phyloP scores from a whole-genome alignment of 257 asterid species.

The Coffea eugenioides region DNA sequence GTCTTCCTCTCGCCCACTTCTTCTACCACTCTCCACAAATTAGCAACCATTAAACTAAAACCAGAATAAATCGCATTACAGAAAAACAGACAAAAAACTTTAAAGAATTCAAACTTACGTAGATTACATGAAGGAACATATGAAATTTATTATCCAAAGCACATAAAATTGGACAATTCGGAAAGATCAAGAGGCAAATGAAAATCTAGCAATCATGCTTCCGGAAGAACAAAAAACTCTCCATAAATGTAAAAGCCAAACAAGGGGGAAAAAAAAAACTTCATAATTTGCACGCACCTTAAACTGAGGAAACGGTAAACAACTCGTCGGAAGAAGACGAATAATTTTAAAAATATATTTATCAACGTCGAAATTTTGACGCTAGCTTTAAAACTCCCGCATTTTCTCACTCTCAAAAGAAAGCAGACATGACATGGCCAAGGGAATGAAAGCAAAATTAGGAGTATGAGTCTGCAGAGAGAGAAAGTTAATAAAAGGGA shows the following conservation, averaged over 20 bases:
- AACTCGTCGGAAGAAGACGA: background rate
- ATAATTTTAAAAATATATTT: background rate
- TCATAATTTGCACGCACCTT: constrained; percentile 13
- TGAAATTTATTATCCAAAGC: background rate
- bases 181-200: background rate
- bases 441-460: constrained; percentile 6
- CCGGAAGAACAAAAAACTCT: background rate
- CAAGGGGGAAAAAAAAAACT: background rate
- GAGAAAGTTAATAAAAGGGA: constrained; percentile 30
- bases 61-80: background rate
- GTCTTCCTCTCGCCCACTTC: background rate
- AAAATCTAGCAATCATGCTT: background rate
- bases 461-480: constrained; percentile 42
- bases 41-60: background rate
- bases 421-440: background rate
- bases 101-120: background rate
- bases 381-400: constrained; percentile 22
- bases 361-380: background rate
- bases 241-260: background rate
- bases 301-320: background rate
- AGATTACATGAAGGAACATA: background rate
- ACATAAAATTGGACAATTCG: background rate
- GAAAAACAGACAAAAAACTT: background rate
- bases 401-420: constrained; percentile 24
- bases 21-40: background rate